Evolutionary conservation across 2,329 filamentous ascomycete species (phyloP).

Genomic region (Phialophora chinensis): DNA sequence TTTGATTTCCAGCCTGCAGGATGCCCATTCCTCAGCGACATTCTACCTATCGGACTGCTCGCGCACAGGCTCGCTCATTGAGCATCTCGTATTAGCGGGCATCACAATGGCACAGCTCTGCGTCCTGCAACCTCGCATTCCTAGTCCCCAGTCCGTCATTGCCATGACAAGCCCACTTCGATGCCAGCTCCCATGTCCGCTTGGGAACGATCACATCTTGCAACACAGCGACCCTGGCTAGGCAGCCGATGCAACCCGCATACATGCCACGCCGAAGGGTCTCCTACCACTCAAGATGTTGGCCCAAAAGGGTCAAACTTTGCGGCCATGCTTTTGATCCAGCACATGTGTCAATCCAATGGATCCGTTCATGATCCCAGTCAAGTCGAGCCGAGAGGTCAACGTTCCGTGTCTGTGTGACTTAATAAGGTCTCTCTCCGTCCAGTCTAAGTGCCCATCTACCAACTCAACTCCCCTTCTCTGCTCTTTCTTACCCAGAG

Average conservation of each 20-base stretch:
- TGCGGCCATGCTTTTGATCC: background rate
- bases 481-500: background rate
- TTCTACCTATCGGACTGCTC: background rate
- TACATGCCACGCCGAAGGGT: background rate
- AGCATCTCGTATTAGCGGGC: background rate
- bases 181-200: background rate
- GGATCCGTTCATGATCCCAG: conserved; percentile 1
- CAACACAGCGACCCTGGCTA: background rate
- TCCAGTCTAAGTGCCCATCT: background rate
- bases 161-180: background rate
- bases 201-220: background rate
- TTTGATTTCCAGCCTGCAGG: conserved; percentile 1
- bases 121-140: background rate
- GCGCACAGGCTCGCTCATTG: background rate
- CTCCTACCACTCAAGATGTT: background rate
- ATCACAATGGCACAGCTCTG: background rate
- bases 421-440: conserved; percentile 1
- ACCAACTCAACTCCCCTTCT: background rate
- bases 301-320: conserved; percentile 7
- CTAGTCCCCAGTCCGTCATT: background rate
- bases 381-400: background rate
- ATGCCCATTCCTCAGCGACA: background rate
- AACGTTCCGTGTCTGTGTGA: background rate
- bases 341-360: conserved; percentile 9
- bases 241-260: background rate